A percentile compares a stretch with the other conserved stretches of the same genome.
Conservation (phyloP, 2,329 filamentous ascomycete species). For the Ceratocystis huliohia region DNA sequence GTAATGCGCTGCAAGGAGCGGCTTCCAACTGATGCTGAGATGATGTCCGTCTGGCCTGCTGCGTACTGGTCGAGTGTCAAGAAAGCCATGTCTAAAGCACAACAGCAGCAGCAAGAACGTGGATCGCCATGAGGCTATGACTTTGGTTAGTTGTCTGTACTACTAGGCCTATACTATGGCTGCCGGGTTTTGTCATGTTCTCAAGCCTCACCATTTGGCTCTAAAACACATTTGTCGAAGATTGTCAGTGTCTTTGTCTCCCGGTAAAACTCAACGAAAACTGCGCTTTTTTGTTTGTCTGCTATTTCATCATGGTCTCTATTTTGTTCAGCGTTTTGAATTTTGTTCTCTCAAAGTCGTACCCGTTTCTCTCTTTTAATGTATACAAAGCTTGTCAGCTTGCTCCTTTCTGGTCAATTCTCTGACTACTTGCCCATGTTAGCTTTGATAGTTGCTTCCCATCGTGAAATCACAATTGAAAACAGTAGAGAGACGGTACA, state of each 20-base stretch:
- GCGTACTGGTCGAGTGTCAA: conserved; percentile 50
- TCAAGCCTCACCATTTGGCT: neutral
- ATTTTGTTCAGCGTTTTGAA: neutral
- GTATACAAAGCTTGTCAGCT: neutral
- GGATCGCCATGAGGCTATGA: neutral
- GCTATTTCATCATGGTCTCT: neutral
- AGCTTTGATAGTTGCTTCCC: neutral
- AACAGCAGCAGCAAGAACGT: conserved; percentile 13
- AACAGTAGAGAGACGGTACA: neutral
- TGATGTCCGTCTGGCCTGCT: conserved; percentile 43
- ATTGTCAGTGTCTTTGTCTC: neutral
- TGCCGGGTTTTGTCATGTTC: neutral
- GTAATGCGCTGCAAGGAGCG: conserved; percentile 45
- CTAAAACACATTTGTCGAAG: no score
- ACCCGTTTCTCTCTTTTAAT: neutral
- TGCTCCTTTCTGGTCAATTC: neutral
- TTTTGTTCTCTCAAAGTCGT: conserved; percentile 1
- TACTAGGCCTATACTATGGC: neutral
- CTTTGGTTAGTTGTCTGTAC: neutral
- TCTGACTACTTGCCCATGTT: neutral
- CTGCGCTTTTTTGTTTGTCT: neutral
- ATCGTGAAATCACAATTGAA: no score
- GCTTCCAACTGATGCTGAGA: conserved; percentile 46
- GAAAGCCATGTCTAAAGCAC: conserved; percentile 32
- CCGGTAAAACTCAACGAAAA: neutral